Evolutionary conservation across 2,329 filamentous ascomycete genomes (phyloP), one percentile per base, ranked within the genome.

Genomic region (Penicillium sp.): DNA sequence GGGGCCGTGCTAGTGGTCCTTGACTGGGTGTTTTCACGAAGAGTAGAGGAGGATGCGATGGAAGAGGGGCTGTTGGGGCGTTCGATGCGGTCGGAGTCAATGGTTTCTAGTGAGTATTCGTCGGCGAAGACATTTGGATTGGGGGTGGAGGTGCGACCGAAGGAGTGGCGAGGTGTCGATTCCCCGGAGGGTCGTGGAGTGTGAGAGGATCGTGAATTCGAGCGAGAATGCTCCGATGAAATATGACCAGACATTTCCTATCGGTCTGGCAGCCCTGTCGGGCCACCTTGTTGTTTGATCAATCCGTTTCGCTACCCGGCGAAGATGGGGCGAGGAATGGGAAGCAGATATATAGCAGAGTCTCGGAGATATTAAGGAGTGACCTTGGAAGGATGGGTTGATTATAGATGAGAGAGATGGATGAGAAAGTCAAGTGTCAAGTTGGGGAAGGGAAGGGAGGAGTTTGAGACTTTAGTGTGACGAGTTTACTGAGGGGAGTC

Each of bases 91-190:
- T 70, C 67, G 52, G 66, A 54, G 54, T 77, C 68, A 46, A 76
- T 65, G 13, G 72, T 67, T 58, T 79, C 75, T 60, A 79, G 61
- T 9, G 76, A 77, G 61, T 75, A 78, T 40, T 79, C 76, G 61
- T 80, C 77, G 56, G 77, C 77, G 64, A 80, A 80, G 37, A 80
- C 71, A 63, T 79, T 74, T 45, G 73, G 70, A 58, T 76, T 74
- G 40, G 70, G 68, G 41, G 62, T 65, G 49, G 69, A 68, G 34
- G 63, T 68, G 58, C 62, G 67, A 67, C 61, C 59, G 53, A 69
- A 66, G 40, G 69, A 70, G 16, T 63, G 62, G 47, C 62, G 65
- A 65, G 62, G 60, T 58, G 67, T 68, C 58, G 66, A 60, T 38
- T 71, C 69, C 47, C 63, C 52, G 9, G 62, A 64, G 34, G 55